Evolutionary conservation across 2,329 filamentous ascomycete genomes (phyloP), one percentile per base, ranked within the genome.

Genomic region (Didymella sp.): DNA sequence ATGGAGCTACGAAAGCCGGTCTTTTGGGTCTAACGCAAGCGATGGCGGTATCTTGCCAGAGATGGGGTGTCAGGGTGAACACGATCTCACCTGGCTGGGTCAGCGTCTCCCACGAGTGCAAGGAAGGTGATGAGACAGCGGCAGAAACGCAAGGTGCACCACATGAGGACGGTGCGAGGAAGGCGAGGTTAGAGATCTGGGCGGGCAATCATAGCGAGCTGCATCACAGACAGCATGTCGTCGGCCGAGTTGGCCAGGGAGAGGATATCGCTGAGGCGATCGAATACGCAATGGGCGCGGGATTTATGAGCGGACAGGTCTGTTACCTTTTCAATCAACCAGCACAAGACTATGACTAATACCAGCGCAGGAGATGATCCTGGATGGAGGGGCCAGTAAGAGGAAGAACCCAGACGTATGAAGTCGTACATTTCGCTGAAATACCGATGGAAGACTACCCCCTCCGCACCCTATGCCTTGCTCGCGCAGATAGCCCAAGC

Each of bases 21-120:
- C 62, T 84, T 15, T 62, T 82, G 13, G 81, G 81, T 0, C 63
- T 84, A 24, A 79, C 79, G 49, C 80, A 82, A 61, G 76, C 76
- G 25, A 77, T 83, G 77, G 76, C 79, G 22, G 76, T 80, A 15
- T 79, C 76, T 27, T 71, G 82, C 31, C 73, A 76, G 42, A 66
- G 69, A 6, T 76, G 76, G 47, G 73, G 77, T 5, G 76, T 83
- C 25, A 73, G 79, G 7, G 79, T 81, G 35, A 82, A 81, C 58
- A 75, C 79, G 0, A 78, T 83, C 19, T 65, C 81, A 25, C 80
- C 80, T 0, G 81, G 81, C 0, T 83, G 81, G 81, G 79, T 84
- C 42, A 74, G 81, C 59, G 81, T 83, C 13, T 71, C 68, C 40
- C 72, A 81, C 44, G 77, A 80, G 64, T 75, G 73, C 38, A 70